phyloP scores from a whole-genome alignment of 352 stramenopile species.

The Phytophthora colocasiae region DNA sequence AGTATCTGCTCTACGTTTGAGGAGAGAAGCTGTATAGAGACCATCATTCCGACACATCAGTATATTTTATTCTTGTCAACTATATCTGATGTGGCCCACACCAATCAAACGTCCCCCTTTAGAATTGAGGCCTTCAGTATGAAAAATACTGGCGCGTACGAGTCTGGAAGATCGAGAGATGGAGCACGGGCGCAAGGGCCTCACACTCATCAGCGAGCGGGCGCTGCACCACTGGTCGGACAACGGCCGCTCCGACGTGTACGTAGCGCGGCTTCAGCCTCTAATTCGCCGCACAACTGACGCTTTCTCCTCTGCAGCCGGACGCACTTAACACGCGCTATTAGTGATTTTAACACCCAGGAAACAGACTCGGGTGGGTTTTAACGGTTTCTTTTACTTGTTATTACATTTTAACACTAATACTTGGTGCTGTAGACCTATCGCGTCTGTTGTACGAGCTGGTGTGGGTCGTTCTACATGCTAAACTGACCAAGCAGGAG shows the following conservation, averaged over 20 bases:
- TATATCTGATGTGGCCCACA: constrained; percentile 1
- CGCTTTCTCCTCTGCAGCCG: constrained; percentile 36
- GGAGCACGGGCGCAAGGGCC: constrained; percentile 34
- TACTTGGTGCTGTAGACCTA: constrained; percentile 37
- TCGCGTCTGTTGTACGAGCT: constrained; percentile 82
- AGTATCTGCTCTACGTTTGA: constrained; percentile 61
- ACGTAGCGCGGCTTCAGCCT: constrained; percentile 23
- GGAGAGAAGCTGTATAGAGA: background rate
- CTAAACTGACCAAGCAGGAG: constrained; percentile 76
- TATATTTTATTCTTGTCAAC: constrained; percentile 3
- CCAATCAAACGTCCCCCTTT: constrained; percentile 10
- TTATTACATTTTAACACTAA: background rate
- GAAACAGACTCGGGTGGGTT: constrained; percentile 40
- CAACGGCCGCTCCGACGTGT: constrained; percentile 62
- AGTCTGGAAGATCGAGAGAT: constrained; percentile 34
- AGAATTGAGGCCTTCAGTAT: constrained; percentile 8
- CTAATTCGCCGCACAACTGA: constrained; percentile 9
- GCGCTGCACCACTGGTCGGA: constrained; percentile 73
- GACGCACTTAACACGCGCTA: constrained; percentile 43
- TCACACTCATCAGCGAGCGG: constrained; percentile 60
- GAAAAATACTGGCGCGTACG: constrained; percentile 19
- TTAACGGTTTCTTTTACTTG: background rate
- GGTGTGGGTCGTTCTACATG: constrained; percentile 74
- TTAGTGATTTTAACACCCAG: constrained; percentile 42
- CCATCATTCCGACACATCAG: background rate